Conservation (phyloP, 208 protist genomes). For the Crithidia sp. region DNA sequence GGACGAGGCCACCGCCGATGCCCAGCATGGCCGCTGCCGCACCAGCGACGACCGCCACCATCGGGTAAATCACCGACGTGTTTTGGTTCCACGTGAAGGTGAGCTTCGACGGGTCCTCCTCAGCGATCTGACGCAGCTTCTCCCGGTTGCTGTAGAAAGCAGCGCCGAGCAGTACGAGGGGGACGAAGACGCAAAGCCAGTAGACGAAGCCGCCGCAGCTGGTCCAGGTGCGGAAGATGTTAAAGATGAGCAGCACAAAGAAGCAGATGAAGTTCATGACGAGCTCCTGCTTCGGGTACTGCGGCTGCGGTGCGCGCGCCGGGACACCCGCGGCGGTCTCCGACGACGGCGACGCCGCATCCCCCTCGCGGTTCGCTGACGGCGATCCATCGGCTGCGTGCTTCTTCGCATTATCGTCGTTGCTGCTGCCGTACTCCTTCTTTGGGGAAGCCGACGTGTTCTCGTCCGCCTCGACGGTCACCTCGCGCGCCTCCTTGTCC, state of each 20-base stretch:
- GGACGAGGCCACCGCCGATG: conserved; percentile 84
- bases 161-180: conserved; percentile 35
- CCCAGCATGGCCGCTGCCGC: conserved; percentile 80
- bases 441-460: not conserved
- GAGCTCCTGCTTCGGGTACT: conserved; percentile 69
- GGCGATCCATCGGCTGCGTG: conserved; percentile 9
- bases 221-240: conserved; percentile 49
- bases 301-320: conserved; percentile 33
- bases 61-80: conserved; percentile 62
- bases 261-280: conserved; percentile 57
- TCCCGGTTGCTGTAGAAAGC: conserved; percentile 51
- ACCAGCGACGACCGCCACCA: conserved; percentile 75
- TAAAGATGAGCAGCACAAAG: conserved; percentile 68
- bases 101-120: conserved; percentile 30
- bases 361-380: not conserved
- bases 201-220: conserved; percentile 59
- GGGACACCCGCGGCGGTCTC: not conserved
- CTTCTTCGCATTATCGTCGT: conserved; percentile 8
- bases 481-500: conserved; percentile 27
- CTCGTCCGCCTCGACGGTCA: conserved; percentile 29
- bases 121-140: conserved; percentile 38
- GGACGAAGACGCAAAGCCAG: conserved; percentile 50
- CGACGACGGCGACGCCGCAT: conserved; percentile 7
- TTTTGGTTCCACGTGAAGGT: conserved; percentile 66
- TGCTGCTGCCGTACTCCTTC: conserved; percentile 17